Conservation (phyloP, 371 early-diverging fungal species). For the Mucor racemosus region DNA sequence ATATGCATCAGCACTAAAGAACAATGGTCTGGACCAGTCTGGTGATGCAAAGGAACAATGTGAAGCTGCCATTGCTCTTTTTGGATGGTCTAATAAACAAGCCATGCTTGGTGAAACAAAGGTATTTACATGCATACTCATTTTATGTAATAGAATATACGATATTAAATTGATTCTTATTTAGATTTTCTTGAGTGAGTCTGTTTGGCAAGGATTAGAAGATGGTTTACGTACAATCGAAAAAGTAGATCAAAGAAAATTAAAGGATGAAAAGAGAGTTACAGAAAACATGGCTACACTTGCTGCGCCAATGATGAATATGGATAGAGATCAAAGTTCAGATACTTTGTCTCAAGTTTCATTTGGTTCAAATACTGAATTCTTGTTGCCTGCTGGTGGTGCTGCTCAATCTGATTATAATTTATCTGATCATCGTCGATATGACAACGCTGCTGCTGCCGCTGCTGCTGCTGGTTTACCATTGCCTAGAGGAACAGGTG, state of each 20-base stretch:
- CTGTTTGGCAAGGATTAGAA: conserved; percentile 70
- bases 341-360: conserved; percentile 42
- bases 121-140: conserved; percentile 25
- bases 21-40: conserved; percentile 19
- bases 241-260: conserved; percentile 39
- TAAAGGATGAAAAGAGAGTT: conserved; percentile 35
- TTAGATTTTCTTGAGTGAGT: conserved; percentile 71
- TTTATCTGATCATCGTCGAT: conserved; percentile 1
- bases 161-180: neutral
- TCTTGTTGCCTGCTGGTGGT: conserved; percentile 19
- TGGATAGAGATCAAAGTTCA: conserved; percentile 36
- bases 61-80: conserved; percentile 46
- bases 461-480: conserved; percentile 28
- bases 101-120: conserved; percentile 73
- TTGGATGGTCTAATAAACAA: conserved; percentile 72
- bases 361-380: conserved; percentile 41
- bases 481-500: conserved; percentile 20
- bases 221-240: conserved; percentile 48
- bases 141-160: too few species aligned
- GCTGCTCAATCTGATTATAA: conserved; percentile 16
- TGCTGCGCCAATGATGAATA: conserved; percentile 16
- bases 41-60: conserved; percentile 34
- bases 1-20: conserved; percentile 43
- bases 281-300: conserved; percentile 27
- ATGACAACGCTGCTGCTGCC: conserved; percentile 7